phyloP scores from a whole-genome alignment of 2,329 filamentous ascomycete genomes.

The Aureobasidium uvarum region DNA sequence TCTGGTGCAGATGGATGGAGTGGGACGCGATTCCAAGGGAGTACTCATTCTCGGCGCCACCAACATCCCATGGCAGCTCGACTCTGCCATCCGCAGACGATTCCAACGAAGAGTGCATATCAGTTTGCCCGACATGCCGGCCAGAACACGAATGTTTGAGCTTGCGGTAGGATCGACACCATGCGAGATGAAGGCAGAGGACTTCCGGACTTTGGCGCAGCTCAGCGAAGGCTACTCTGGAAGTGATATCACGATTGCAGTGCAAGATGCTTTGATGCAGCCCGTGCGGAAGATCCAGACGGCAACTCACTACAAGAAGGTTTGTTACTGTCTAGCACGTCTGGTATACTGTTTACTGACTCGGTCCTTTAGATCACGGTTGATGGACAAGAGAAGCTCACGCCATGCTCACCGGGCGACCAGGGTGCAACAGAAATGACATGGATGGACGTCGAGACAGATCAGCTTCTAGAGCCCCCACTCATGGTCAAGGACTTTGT shows the following conservation, averaged over 20 bases:
- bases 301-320: conserved; percentile 95
- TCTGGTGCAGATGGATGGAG: conserved; percentile 98
- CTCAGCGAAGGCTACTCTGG: conserved; percentile 93
- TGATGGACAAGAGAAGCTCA: conserved; percentile 66
- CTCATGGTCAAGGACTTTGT: conserved; percentile 89
- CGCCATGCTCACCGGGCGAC: conserved; percentile 92
- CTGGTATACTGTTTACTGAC: background rate
- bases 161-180: conserved; percentile 90
- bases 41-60: conserved; percentile 94
- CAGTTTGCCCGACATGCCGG: conserved; percentile 80
- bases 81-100: conserved; percentile 89
- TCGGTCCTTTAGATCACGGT: conserved; percentile 59
- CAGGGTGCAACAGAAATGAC: conserved; percentile 84
- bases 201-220: conserved; percentile 76
- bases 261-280: conserved; percentile 96
- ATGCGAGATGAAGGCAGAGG: conserved; percentile 72
- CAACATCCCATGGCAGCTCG: conserved; percentile 98
- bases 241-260: conserved; percentile 91
- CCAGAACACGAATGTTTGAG: conserved; percentile 93
- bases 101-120: conserved; percentile 98
- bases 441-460: conserved; percentile 82
- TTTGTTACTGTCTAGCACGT: conserved; percentile 42
- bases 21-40: conserved; percentile 90
- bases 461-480: conserved; percentile 80
- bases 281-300: conserved; percentile 95